A percentile compares a stretch with the other conserved stretches of the same genome.
Evolutionary conservation across 352 stramenopile species (phyloP).

Genomic region (Globisporangium emineosum): DNA sequence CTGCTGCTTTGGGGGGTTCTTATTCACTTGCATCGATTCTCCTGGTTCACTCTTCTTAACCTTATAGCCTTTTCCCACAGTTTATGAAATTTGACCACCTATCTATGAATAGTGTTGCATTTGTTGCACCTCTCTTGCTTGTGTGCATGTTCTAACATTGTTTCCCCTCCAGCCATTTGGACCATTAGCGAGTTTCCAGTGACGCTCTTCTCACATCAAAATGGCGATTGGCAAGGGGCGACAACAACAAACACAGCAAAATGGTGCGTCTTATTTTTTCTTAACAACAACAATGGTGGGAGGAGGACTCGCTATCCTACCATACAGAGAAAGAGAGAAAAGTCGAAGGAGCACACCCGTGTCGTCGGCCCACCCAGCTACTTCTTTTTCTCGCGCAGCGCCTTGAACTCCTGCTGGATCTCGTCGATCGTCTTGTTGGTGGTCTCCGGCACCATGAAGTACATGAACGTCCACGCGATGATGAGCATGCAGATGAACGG

Average conservation of each 20-base stretch:
- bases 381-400: conserved; percentile 15
- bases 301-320: too few species aligned
- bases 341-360: too few species aligned
- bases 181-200: background rate
- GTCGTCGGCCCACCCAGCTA: too few species aligned
- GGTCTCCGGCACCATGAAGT: conserved; percentile 47
- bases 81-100: background rate
- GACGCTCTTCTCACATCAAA: background rate
- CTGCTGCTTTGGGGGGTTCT: background rate
- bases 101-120: too few species aligned
- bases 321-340: background rate
- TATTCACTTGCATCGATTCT: background rate
- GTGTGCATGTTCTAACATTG: background rate
- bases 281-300: too few species aligned
- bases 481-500: conserved; percentile 29
- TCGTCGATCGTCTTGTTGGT: conserved; percentile 51
- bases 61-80: background rate
- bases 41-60: background rate
- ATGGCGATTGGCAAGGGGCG: too few species aligned
- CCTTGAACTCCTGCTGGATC: conserved; percentile 43
- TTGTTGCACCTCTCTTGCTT: background rate
- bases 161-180: background rate
- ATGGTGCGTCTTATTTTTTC: background rate
- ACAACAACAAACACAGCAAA: background rate
- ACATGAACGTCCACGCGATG: conserved; percentile 15